Conservation (phyloP, 2,329 filamentous ascomycete species). For the Aspergillus pseudotamarii region DNA sequence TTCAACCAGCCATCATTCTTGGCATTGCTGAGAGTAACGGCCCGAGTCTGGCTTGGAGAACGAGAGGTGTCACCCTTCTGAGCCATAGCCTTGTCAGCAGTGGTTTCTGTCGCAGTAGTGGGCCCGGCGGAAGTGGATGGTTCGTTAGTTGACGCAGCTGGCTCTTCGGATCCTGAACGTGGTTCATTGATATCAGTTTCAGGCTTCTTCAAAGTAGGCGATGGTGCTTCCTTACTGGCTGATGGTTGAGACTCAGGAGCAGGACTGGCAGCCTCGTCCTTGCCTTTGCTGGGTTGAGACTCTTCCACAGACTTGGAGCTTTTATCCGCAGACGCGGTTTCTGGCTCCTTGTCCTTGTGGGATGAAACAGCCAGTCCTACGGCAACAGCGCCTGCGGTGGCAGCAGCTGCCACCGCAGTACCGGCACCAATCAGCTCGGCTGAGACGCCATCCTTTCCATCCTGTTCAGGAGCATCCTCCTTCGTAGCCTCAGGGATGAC, state of each 20-base stretch:
- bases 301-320: constrained; percentile 13
- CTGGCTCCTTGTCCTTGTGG: constrained; percentile 19
- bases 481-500: not conserved
- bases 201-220: not conserved
- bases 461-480: constrained; percentile 12
- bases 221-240: constrained; percentile 8
- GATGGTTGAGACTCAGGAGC: constrained; percentile 32
- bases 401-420: constrained; percentile 29
- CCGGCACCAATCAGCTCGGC: constrained; percentile 31
- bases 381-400: constrained; percentile 21
- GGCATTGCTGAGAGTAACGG: constrained; percentile 40
- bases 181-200: not conserved
- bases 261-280: constrained; percentile 25
- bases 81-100: constrained; percentile 15
- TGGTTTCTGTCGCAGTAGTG: constrained; percentile 14
- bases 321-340: constrained; percentile 15
- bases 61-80: constrained; percentile 32
- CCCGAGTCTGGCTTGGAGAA: constrained; percentile 39
- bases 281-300: constrained; percentile 16
- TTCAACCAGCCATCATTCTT: constrained; percentile 45
- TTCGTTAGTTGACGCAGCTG: constrained; percentile 11
- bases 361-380: constrained; percentile 25
- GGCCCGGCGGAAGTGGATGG: constrained; percentile 8
- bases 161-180: constrained; percentile 14
- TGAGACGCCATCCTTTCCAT: constrained; percentile 21